Base-by-base conservation (phyloP, 75 land plant genomes). In the Isoetes taiwanensis region DNA sequence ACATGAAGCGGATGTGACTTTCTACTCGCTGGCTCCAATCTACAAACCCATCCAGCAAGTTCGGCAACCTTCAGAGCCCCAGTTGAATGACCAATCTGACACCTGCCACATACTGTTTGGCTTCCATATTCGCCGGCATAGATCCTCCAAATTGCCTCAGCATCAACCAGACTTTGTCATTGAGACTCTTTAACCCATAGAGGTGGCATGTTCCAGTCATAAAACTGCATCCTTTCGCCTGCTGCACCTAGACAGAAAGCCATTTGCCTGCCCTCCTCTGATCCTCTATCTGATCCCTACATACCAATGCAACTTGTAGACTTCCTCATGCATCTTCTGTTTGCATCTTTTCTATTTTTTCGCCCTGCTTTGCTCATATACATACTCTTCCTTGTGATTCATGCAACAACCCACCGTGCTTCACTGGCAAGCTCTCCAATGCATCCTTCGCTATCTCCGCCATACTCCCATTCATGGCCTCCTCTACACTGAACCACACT, bases 361-460 rank as follows among this genome's bases (percentile, higher is more conserved):
- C 24, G n/a, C n/a, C n/a, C n/a, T n/a, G n/a, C n/a, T n/a, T n/a
- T n/a, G n/a, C 10, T 54, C 26, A 41, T 24, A 11, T 42, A 52
- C 34, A n/a, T 24, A 57, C 12, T 20, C 23, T 1, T 37, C 52
- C 3, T 56, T 42, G 16, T 2, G 21, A 17, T 65, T 27, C 32
- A 65, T 65, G 42, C 32, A 39, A 38, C 1, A 34, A 12, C 41
- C 30, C 16, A 24, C 32, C 23, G 28, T 19, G 0, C 12, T 3
- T 12, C 68, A 65, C 34, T 3, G 35, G 20, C 52, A 65, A 57
- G 63, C 42, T 5, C 34, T 39, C 34, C 57, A 65, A 50, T 19
- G 23, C 3, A 32, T 65, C 30, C n/a, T 65, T 0, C 3, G 24
- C 3, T 65, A 65, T 25, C 28, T 65, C 50, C 25, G 23, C 25